Percentiles rank a stretch among this genome's conserved stretches.
Conservation (phyloP, 2,329 filamentous ascomycete genomes). For the Colletotrichum magnum region DNA sequence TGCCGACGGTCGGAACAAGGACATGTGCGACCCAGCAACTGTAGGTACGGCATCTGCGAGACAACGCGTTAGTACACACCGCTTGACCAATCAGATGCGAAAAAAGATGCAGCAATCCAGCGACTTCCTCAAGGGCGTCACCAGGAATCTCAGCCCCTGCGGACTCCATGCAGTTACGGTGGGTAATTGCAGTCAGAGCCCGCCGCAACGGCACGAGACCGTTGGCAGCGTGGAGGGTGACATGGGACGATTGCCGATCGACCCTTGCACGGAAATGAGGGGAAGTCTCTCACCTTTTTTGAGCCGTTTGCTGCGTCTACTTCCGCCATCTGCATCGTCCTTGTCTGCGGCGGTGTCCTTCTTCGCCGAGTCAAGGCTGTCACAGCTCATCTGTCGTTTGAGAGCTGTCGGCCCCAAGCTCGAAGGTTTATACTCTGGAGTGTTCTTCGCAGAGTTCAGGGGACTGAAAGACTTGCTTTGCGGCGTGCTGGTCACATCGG, state of each 20-base stretch:
- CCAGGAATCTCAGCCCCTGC: constrained; percentile 43
- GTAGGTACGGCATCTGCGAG: constrained; percentile 77
- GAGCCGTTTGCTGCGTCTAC: constrained; percentile 88
- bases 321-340: constrained; percentile 73
- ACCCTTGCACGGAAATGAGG: constrained; percentile 6
- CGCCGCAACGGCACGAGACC: constrained; percentile 16
- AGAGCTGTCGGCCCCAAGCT: constrained; percentile 69
- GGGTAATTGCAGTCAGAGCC: constrained; percentile 21
- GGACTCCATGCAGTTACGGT: constrained; percentile 15
- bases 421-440: constrained; percentile 74
- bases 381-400: constrained; percentile 82
- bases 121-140: constrained; percentile 20
- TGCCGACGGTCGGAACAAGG: constrained; percentile 86
- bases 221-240: constrained; percentile 21
- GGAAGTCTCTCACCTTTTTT: constrained; percentile 73
- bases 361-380: constrained; percentile 63
- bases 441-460: constrained; percentile 73
- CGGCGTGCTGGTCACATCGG: constrained; percentile 70
- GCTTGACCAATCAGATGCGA: not conserved
- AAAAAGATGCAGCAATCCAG: not conserved
- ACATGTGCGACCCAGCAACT: constrained; percentile 97
- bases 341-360: constrained; percentile 64
- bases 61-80: constrained; percentile 43
- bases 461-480: constrained; percentile 74
- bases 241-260: constrained; percentile 25